Percentiles rank a stretch among this genome's conserved stretches.
Evolutionary conservation across 768 basidiomycete species (phyloP).

Genomic region (Rhizopogon vinicolor): DNA sequence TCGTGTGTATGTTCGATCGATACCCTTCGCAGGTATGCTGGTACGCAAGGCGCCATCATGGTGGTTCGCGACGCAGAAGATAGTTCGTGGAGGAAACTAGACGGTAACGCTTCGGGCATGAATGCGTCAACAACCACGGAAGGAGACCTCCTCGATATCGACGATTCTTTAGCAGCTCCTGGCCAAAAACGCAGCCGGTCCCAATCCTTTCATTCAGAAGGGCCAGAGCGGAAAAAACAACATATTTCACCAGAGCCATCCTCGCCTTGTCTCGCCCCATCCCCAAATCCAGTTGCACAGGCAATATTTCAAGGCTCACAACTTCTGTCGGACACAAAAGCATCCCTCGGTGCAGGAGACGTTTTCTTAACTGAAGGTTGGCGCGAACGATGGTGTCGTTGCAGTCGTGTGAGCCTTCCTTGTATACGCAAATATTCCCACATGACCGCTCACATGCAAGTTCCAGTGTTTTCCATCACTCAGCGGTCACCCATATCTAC

Average conservation of each 20-base stretch:
- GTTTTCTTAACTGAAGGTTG: conserved; percentile 73
- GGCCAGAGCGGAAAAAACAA: conserved; percentile 36
- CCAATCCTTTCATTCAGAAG: conserved; percentile 22
- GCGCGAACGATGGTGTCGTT: conserved; percentile 77
- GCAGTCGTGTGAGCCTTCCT: conserved; percentile 44
- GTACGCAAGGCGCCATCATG: conserved; percentile 64
- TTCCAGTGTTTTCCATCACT: conserved; percentile 57
- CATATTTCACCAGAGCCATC: conserved; percentile 36
- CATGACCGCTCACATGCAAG: conserved; percentile 2
- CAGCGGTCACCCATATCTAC: conserved; percentile 50
- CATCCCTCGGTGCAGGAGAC: conserved; percentile 56
- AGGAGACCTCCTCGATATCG: conserved; percentile 20
- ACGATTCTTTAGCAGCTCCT: conserved; percentile 16
- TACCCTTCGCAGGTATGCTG: conserved; percentile 57
- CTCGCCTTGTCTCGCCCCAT: conserved; percentile 53
- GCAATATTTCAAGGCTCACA: conserved; percentile 31
- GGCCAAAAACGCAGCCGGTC: conserved; percentile 46
- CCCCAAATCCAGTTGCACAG: conserved; percentile 40
- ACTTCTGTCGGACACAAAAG: conserved; percentile 7
- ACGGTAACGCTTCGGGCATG: conserved; percentile 11
- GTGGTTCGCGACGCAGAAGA: conserved; percentile 47
- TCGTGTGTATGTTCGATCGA: conserved; percentile 56
- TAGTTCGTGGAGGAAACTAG: conserved; percentile 51
- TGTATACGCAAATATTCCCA: not conserved
- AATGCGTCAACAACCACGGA: conserved; percentile 8